Evolutionary conservation across 768 basidiomycete species (phyloP).

Genomic region (Amyloporia xantha): DNA sequence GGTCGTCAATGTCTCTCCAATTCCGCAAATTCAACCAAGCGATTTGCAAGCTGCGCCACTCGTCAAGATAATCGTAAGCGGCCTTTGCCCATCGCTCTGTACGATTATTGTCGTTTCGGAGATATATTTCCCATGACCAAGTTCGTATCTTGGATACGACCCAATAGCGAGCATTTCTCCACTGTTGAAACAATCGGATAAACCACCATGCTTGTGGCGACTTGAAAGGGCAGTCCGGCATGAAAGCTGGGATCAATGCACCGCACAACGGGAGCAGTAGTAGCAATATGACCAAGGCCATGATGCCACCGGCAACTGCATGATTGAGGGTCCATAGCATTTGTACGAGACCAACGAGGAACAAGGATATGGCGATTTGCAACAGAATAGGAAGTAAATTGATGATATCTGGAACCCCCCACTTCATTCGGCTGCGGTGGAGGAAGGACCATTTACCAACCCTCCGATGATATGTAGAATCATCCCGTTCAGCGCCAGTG

Average conservation of each 20-base stretch:
- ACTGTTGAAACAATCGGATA: not conserved
- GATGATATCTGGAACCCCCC: slow-evolving; percentile 14
- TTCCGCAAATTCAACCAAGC: not conserved
- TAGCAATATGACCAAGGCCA: slow-evolving; percentile 6
- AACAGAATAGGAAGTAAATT: slow-evolving; percentile 12
- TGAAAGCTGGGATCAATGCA: slow-evolving; percentile 12
- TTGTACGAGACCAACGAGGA: slow-evolving; percentile 17
- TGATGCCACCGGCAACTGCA: slow-evolving; percentile 11
- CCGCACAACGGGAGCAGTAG: slow-evolving; percentile 12
- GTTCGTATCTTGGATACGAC: not conserved
- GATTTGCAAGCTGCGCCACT: not conserved
- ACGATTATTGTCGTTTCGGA: too few relatives aligned
- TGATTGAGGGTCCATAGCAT: slow-evolving; percentile 14
- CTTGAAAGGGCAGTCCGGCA: slow-evolving; percentile 13
- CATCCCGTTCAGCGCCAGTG: slow-evolving; percentile 11
- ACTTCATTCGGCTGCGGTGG: slow-evolving; percentile 15
- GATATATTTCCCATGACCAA: too few relatives aligned
- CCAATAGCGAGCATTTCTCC: not conserved
- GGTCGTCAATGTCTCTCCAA: slow-evolving; percentile 12
- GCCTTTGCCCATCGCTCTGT: not conserved
- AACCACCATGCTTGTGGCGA: slow-evolving; percentile 8
- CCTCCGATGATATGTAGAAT: slow-evolving; percentile 14
- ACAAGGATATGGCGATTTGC: slow-evolving; percentile 14
- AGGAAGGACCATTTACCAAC: slow-evolving; percentile 17
- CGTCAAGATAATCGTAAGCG: not conserved